Evolutionary conservation across 2,329 filamentous ascomycete genomes (phyloP), one percentile per base, ranked within the genome.

Genomic region (Helminthosporium solani): DNA sequence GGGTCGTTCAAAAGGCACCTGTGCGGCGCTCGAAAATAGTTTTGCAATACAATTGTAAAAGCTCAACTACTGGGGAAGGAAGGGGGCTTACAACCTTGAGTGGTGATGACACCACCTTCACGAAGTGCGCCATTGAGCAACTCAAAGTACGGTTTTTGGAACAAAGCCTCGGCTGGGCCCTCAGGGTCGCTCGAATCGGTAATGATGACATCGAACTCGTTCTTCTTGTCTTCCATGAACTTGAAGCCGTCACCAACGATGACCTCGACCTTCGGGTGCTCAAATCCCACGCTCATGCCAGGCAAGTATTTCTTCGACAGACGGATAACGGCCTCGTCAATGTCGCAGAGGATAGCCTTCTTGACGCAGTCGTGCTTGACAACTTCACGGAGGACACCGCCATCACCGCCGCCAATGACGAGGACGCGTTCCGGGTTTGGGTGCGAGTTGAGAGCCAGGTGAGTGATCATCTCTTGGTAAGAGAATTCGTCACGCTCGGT

Each of bases 401-500:
- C 94, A 71, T 99, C 94, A 71, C 94, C 94, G 66, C 94, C 94
- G 57, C 94, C 94, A 67, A 99, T 97, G 73, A 99, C 94, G 47
- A 99, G 85, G 43, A 99, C 94, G 77, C 91, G 95, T 84, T 97
- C 94, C 70, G 94, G 94, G 80, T 95, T 85, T 61, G 94, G 94
- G 83, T 99, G 94, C 43, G 92, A 90, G 83, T 95, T 94, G 87
- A 99, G 90, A 76, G 90, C 94, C 60, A 99, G 82, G 77, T 99
- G 90, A 63, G 92, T 91, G 76, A 99, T 99, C 94, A 99, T 99
- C 83, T 99, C 94, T 81, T 99, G 94, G 84, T 96, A 85, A 73
- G 91, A 90, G 81, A 97, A 99, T 80, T 99, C 94, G 71, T 99
- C 90, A 58, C 92, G 86, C 84, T 99, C 94, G 61, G 94, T 97